Evolutionary conservation across 495 filamentous ascomycete genomes (phyloP).

Genomic region (Penicillium dipodomyicola): DNA sequence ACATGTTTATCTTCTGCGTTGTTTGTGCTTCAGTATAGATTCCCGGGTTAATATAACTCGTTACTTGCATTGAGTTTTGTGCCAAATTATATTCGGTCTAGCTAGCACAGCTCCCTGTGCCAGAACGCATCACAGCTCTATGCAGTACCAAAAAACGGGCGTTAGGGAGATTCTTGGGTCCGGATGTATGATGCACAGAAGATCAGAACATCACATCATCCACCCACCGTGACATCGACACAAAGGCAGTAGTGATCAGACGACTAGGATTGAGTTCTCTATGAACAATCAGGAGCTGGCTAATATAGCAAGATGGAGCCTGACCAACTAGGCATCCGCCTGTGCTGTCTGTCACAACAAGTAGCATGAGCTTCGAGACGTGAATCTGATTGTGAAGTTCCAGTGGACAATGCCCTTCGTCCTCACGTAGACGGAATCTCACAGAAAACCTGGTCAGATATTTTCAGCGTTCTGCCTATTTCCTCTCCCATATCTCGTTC

Average conservation of each 20-base stretch:
- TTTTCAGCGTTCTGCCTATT: background rate
- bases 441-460: background rate
- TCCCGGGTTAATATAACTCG: background rate
- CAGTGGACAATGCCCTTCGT: background rate
- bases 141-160: background rate
- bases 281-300: too few species aligned
- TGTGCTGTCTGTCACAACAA: too few species aligned
- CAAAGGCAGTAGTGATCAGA: background rate
- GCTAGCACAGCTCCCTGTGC: background rate
- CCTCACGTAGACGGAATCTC: background rate
- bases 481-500: background rate
- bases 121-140: background rate
- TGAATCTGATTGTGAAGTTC: background rate
- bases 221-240: background rate
- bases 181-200: background rate
- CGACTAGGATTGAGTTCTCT: too few species aligned
- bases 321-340: too few species aligned
- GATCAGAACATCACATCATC: background rate
- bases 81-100: background rate
- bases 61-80: background rate
- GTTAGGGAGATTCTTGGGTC: background rate
- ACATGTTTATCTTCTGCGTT: background rate
- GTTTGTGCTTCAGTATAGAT: constrained; percentile 6
- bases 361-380: background rate
- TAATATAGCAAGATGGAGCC: too few species aligned